phyloP scores from a whole-genome alignment of 192 early-diverging fungal genomes.

The Geranomyces variabilis region DNA sequence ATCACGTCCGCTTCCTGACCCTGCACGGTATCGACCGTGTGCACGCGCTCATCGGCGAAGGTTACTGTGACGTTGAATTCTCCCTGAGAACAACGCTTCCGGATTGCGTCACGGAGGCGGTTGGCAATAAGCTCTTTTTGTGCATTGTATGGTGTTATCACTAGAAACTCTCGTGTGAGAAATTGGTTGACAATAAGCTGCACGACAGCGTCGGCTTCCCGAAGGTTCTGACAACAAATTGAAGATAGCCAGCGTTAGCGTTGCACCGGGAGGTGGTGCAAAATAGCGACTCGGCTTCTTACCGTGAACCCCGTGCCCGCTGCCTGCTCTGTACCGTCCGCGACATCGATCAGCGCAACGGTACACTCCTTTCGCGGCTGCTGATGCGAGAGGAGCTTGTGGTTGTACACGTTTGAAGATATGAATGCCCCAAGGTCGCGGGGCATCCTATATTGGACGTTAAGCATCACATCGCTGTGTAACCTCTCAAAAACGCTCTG shows the following conservation, averaged over 20 bases:
- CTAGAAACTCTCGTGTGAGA: constrained; percentile 19
- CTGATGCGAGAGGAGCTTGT: constrained; percentile 16
- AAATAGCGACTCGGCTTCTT: neutral
- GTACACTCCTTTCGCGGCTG: constrained; percentile 1
- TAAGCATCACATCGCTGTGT: constrained; percentile 20
- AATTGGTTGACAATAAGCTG: constrained; percentile 19
- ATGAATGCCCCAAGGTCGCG: constrained; percentile 26
- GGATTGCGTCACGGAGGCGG: constrained; percentile 17
- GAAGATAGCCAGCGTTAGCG: neutral
- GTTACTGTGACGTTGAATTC: constrained; percentile 17
- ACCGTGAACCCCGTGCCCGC: neutral
- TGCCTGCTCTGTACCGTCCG: neutral
- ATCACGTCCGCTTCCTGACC: constrained; percentile 25
- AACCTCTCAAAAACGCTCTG: constrained; percentile 25
- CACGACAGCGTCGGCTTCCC: constrained; percentile 20
- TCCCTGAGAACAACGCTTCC: constrained; percentile 22
- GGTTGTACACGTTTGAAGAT: constrained; percentile 13
- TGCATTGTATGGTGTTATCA: constrained; percentile 22
- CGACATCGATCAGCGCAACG: constrained; percentile 21
- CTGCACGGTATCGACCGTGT: constrained; percentile 24
- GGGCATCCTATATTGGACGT: constrained; percentile 22
- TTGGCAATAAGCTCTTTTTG: constrained; percentile 22
- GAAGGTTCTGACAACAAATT: constrained; percentile 15
- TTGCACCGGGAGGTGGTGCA: neutral
- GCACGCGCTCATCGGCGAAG: constrained; percentile 7